phyloP scores from a whole-genome alignment of 2,329 filamentous ascomycete genomes.

The Cercospora citrullina region DNA sequence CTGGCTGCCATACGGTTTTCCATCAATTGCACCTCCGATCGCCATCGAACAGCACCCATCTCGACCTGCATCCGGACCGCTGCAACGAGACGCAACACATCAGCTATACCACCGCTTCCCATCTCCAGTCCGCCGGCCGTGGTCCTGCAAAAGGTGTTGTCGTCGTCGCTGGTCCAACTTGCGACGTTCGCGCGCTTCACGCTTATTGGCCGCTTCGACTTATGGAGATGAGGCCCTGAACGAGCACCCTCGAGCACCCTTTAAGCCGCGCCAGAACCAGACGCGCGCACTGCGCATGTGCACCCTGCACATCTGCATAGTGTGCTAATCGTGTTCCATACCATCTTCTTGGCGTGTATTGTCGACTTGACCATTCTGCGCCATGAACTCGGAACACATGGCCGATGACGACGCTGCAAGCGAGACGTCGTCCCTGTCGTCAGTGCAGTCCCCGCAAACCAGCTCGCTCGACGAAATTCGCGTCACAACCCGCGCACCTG shows the following conservation, averaged over 20 bases:
- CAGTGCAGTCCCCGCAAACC: constrained; percentile 15
- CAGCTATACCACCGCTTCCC: neutral
- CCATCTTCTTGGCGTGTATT: constrained; percentile 10
- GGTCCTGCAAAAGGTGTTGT: neutral
- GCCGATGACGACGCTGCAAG: constrained; percentile 12
- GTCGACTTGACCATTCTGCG: neutral
- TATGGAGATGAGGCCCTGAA: constrained; percentile 13
- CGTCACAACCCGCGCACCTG: constrained; percentile 9
- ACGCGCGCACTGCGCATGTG: constrained; percentile 5
- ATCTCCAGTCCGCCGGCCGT: neutral
- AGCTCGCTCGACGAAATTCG: constrained; percentile 10
- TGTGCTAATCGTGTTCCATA: neutral
- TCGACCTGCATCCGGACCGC: neutral
- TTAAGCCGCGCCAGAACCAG: neutral
- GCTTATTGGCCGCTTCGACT: constrained; percentile 17
- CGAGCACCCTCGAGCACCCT: constrained; percentile 1
- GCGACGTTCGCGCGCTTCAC: constrained; percentile 12
- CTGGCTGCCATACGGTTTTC: constrained; percentile 1
- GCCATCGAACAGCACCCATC: constrained; percentile 1
- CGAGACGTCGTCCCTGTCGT: constrained; percentile 15
- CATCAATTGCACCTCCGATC: constrained; percentile 13
- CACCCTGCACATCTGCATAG: neutral
- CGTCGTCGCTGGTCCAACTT: constrained; percentile 11
- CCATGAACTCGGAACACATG: neutral
- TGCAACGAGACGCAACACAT: neutral